Base-by-base conservation (phyloP, 2,329 filamentous ascomycete species). In the Pyrenophora seminiperda region DNA sequence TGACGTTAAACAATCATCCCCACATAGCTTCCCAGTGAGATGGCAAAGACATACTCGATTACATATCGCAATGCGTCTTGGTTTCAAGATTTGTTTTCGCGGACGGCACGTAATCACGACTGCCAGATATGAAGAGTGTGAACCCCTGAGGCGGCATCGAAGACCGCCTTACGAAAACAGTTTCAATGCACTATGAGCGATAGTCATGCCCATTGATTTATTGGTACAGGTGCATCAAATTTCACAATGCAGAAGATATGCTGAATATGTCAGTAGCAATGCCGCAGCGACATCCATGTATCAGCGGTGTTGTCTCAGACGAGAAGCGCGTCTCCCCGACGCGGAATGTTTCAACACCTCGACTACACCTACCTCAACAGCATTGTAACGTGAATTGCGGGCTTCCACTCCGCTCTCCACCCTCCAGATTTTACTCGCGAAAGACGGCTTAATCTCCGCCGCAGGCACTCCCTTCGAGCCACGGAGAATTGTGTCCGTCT, bases 251-350 rank as follows among this genome's bases (percentile, higher is more conserved):
- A 31, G 13, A 34, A 6, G 1, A 13, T 27, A 29, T 41, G 14
- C 17, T 46, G 7, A 17, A 22, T 22, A 31, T 50, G 20, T 29
- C 27, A 30, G 36, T 1, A 29, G 10, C 17, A 7, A 32, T 51
- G 32, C 37, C 18, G 46, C 46, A 30, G 50, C 54, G 37, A 58
- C 55, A 63, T 47, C 38, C 47, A 40, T 38, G 62, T 65, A 52
- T 65, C 63, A 66, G 29, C 32, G 46, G 32, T 32, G 20, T 22
- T 22, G 40, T 30, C 44, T 61, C 52, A 64, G 58, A 59, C 61
- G 22, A 27, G 22, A 44, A 27, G 38, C 34, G 41, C 41, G 39
- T 36, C 31, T 34, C 30, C 50, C 55, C 39, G 45, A 63, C 63
- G 38, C 37, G n/a, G 30, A 24, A 32, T 15, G 59, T 62, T 56